Base-by-base conservation (phyloP, 192 early-diverging fungal genomes). In the Gigaspora rosea region DNA sequence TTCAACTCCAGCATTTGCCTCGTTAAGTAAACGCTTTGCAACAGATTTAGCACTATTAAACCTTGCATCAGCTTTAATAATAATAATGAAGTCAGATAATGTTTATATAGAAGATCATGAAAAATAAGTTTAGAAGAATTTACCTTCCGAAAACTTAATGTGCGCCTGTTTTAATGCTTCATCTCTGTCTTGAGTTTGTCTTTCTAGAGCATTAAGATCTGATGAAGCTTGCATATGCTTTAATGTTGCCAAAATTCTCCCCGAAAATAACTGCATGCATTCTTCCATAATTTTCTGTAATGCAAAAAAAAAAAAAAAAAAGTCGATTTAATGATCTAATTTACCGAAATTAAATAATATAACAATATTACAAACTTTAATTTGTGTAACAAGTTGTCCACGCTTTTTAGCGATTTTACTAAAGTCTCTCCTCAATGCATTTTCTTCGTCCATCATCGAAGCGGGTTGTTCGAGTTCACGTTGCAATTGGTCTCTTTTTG, bases 1-100 rank as follows among this genome's bases (percentile, higher is more conserved):
- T 3, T 86, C 82, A 46, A 85, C 86, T 10, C 85, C 82, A 7
- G 58, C n/a, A 18, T 90, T 88, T 12, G 91, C 92, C 36, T 84
- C 75, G 20, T 89, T 83, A 49, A 88, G 62, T 2, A 86, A 80
- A 1, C 51, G 41, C 36, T 79, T 85, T 3, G 89, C 88, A 16
- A 78, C 51, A 2, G 35, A 63, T 54, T 90, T 90, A 47, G 87
- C 82, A 13, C 71, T 81, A 13, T 85, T 80, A 68, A 85, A 90
- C 32, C 69, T 47, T 10, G 35, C 50, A 16, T 84, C 78, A 13
- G 76, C 86, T 86, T 66, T 57, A 35, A 13, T 64, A 15, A 77
- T n/a, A 9, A 77, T n/a, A 9, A 56, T 8, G 49, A 54, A 12
- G 18, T 54, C 11, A 54, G 11, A 65, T n/a, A 47, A 65, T 15